Percentiles rank a stretch among this genome's conserved stretches.
Evolutionary conservation across 2,329 filamentous ascomycete genomes (phyloP).

Genomic region (Beauveria australis): DNA sequence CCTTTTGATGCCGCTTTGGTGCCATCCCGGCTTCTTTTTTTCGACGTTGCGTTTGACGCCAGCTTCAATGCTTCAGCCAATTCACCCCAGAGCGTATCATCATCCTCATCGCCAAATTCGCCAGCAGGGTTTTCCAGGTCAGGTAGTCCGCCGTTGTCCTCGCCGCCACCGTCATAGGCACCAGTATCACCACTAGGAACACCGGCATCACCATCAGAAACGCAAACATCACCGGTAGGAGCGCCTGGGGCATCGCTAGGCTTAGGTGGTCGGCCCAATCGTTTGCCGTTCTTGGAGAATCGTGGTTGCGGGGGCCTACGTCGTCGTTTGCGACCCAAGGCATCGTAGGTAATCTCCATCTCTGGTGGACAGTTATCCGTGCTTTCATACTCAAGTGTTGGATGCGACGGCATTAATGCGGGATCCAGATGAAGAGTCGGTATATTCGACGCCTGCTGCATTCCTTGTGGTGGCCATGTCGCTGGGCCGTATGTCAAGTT

Average conservation of each 20-base stretch:
- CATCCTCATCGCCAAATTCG: constrained; percentile 3
- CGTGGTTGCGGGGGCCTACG: constrained; percentile 2
- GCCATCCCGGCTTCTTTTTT: not conserved
- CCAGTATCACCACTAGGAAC: not conserved
- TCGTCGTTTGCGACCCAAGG: not conserved
- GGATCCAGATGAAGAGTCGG: not conserved
- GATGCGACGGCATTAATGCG: not conserved
- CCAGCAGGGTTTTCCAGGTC: not conserved
- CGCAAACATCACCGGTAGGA: not conserved
- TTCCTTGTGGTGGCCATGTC: not conserved
- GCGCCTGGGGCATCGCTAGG: not conserved
- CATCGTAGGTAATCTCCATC: not conserved
- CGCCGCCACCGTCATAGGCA: constrained; percentile 8
- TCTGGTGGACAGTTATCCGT: not conserved
- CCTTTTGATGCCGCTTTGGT: not conserved
- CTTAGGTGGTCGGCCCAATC: constrained; percentile 8
- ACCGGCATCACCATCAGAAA: no score
- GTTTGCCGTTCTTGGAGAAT: constrained; percentile 10
- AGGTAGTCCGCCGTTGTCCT: not conserved
- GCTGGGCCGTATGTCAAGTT: not conserved
- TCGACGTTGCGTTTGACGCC: not conserved
- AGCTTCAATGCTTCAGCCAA: constrained; percentile 3
- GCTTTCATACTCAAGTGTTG: not conserved
- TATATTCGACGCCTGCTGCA: not conserved
- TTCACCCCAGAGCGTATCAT: constrained; percentile 5